Evolutionary conservation across 345 rosid genomes (phyloP).

Genomic region (Pistacia integerrima): DNA sequence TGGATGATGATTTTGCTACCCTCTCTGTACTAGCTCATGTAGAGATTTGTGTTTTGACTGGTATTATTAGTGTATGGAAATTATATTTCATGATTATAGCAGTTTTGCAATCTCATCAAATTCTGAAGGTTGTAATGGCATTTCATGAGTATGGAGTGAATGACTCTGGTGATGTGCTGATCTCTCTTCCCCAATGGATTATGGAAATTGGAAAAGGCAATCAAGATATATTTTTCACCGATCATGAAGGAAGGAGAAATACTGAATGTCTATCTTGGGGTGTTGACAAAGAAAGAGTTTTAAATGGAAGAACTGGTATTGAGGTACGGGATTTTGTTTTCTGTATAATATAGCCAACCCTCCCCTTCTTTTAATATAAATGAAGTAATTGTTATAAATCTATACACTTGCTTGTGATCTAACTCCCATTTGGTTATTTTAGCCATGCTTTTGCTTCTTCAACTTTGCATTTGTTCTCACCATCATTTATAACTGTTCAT

Average conservation of each 20-base stretch:
- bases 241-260: constrained; percentile 82
- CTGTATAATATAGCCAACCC: background rate
- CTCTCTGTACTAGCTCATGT: background rate
- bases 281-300: constrained; percentile 83
- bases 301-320: constrained; percentile 87
- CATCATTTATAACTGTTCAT: background rate
- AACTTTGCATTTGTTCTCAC: background rate
- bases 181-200: constrained; percentile 93
- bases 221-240: constrained; percentile 86
- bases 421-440: background rate
- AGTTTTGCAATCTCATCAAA: constrained; percentile 20
- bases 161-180: constrained; percentile 49
- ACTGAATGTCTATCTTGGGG: constrained; percentile 91
- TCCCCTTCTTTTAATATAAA: background rate
- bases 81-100: constrained; percentile 12
- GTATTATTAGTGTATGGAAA: background rate
- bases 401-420: background rate
- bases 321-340: constrained; percentile 52
- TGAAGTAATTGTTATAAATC: background rate
- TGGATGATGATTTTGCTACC: background rate
- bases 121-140: constrained; percentile 87
- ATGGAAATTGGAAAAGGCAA: constrained; percentile 88
- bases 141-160: constrained; percentile 85
- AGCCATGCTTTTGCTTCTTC: background rate
- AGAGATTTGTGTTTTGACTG: background rate